These are phyloP conservation scores for fission yeast (Schizosaccharomyces pombe) DNA, from an alignment of 805 yeast genomes.

Conservation along the genomic window DNA sequence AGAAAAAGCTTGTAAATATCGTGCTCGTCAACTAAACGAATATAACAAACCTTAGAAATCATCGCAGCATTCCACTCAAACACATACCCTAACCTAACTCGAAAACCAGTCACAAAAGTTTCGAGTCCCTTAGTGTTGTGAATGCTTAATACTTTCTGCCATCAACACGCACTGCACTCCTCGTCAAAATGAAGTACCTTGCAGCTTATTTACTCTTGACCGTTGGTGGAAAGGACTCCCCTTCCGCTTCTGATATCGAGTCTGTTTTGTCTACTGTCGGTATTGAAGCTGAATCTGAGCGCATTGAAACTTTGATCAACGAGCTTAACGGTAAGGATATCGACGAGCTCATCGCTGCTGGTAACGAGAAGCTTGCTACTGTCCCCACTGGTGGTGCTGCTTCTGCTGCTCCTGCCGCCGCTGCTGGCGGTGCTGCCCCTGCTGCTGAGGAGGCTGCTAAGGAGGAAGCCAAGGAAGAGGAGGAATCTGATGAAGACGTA, in stretches of 20 bases:
- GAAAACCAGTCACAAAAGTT: neutral
- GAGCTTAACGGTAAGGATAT: conserved; percentile 87
- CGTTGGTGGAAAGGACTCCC: conserved; percentile 89
- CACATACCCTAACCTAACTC: neutral
- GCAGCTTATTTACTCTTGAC: conserved; percentile 97
- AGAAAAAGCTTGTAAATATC: no score
- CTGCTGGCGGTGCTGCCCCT: conserved; percentile 36
- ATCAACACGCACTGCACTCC: neutral
- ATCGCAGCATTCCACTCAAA: no score
- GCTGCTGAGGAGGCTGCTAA: conserved; percentile 38
- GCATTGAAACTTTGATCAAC: conserved; percentile 53
- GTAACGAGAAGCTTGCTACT: conserved; percentile 87
- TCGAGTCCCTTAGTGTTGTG: no score
- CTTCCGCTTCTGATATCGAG: conserved; percentile 81
- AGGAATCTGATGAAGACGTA: conserved; percentile 40
- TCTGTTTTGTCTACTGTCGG: conserved; percentile 82
- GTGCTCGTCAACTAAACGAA: no score
- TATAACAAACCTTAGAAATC: neutral
- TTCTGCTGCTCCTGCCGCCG: conserved; percentile 51
- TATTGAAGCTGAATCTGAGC: conserved; percentile 79
- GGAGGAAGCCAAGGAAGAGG: conserved; percentile 30
- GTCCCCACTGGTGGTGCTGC: conserved; percentile 98
- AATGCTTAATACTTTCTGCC: no score
- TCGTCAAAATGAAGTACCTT: conserved; percentile 62
- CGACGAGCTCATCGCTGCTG: conserved; percentile 58